Conservation (phyloP, 495 filamentous ascomycete species). For the Hyaloscypha variabilis region DNA sequence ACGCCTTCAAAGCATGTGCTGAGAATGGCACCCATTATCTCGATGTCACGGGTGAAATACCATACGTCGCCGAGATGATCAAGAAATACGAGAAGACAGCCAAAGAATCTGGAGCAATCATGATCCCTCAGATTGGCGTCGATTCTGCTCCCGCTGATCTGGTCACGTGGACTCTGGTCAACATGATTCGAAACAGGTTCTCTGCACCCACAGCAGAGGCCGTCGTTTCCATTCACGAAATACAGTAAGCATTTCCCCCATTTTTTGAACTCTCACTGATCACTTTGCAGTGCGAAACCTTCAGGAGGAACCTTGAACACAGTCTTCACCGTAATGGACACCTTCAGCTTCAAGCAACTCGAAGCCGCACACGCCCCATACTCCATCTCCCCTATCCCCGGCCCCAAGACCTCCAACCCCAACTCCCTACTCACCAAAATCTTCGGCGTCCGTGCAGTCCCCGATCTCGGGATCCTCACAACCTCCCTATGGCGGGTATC, state of each 20-base stretch:
- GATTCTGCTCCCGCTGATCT: conserved; percentile 88
- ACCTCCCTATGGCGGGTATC: conserved; percentile 58
- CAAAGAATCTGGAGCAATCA: conserved; percentile 74
- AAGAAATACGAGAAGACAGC: conserved; percentile 77
- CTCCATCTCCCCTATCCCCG: conserved; percentile 62
- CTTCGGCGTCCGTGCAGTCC: conserved; percentile 63
- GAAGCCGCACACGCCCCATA: conserved; percentile 60
- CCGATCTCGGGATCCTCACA: conserved; percentile 68
- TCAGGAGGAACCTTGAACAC: conserved; percentile 79
- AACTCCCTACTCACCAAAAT: conserved; percentile 45
- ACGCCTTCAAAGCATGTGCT: conserved; percentile 87
- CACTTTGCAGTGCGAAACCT: conserved; percentile 45
- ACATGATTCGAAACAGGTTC: conserved; percentile 62
- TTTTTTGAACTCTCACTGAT: not conserved
- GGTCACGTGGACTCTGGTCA: conserved; percentile 69
- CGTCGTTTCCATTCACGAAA: conserved; percentile 60
- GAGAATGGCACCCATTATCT: conserved; percentile 88
- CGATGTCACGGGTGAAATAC: conserved; percentile 85
- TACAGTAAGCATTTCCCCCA: conserved; percentile 50
- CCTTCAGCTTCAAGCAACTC: conserved; percentile 60
- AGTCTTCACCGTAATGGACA: conserved; percentile 62
- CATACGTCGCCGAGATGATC: conserved; percentile 80
- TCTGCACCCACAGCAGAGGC: conserved; percentile 58
- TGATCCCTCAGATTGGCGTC: conserved; percentile 84
- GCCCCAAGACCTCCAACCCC: conserved; percentile 37